A percentile compares a stretch with the other conserved stretches of the same genome.
phyloP scores from a whole-genome alignment of 441 rosid genomes.

The Omphalea diandra region DNA sequence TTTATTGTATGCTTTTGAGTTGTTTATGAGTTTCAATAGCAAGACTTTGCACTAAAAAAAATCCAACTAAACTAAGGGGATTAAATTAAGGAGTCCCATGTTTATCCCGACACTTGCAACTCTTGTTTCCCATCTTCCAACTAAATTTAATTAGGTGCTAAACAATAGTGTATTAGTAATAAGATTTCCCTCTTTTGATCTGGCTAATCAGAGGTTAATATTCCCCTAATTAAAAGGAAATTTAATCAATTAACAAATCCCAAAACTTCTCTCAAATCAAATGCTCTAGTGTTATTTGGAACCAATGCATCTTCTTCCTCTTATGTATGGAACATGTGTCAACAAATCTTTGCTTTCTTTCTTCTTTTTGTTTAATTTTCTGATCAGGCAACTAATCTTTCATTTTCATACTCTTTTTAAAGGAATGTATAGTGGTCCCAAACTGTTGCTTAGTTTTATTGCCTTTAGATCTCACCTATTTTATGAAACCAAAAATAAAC shows the following conservation, averaged over 20 bases:
- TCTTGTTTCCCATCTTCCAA: conserved; percentile 56
- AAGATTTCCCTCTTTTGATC: conserved; percentile 27
- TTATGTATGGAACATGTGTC: not conserved
- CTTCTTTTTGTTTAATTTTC: no score
- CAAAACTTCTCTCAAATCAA: conserved; percentile 15
- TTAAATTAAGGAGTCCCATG: conserved; percentile 37
- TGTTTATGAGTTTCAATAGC: conserved; percentile 29
- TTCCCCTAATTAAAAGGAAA: conserved; percentile 19
- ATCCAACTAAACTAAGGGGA: conserved; percentile 20
- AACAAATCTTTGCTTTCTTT: conserved; percentile 11
- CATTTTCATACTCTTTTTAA: conserved; percentile 19
- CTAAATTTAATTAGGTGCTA: conserved; percentile 29
- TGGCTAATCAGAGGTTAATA: conserved; percentile 24
- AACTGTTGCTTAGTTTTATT: not conserved
- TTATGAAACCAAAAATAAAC: no score
- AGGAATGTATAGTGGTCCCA: conserved; percentile 28
- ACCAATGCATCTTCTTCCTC: not conserved
- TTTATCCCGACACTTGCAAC: conserved; percentile 48
- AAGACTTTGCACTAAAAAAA: no score
- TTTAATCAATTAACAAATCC: conserved; percentile 27
- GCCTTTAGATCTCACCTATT: not conserved
- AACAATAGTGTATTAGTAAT: conserved; percentile 10
- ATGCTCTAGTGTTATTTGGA: conserved; percentile 14
- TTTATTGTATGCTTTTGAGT: conserved; percentile 38
- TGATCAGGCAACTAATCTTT: not conserved